phyloP scores from a whole-genome alignment of 2,329 filamentous ascomycete genomes.

The Fusarium sp. region DNA sequence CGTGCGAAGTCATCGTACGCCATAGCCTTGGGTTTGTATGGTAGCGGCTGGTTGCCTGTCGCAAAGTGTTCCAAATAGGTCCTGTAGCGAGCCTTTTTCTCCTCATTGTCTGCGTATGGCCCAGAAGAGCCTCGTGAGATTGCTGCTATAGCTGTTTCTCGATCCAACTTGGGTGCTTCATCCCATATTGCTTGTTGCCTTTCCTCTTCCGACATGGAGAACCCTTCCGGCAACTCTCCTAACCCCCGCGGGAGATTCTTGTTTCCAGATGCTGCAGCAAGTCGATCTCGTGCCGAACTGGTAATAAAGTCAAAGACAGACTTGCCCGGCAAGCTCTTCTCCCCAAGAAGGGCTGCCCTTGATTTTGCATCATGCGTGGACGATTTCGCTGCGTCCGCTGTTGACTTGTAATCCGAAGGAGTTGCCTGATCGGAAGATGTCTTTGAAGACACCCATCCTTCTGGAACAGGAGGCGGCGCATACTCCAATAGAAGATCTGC shows the following conservation, averaged over 20 bases:
- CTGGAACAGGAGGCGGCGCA: slow-evolving; percentile 76
- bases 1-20: slow-evolving; percentile 82
- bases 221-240: slow-evolving; percentile 79
- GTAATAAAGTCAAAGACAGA: slow-evolving; percentile 96
- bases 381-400: slow-evolving; percentile 82
- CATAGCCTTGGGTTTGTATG: slow-evolving; percentile 60
- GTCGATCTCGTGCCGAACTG: slow-evolving; percentile 80
- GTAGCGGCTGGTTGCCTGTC: slow-evolving; percentile 62
- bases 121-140: slow-evolving; percentile 74
- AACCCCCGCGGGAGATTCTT: slow-evolving; percentile 82
- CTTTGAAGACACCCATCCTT: slow-evolving; percentile 80
- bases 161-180: slow-evolving; percentile 76
- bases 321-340: slow-evolving; percentile 84
- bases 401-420: slow-evolving; percentile 69
- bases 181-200: slow-evolving; percentile 71
- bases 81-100: slow-evolving; percentile 85
- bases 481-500: slow-evolving; percentile 60
- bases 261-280: slow-evolving; percentile 83
- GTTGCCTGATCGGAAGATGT: slow-evolving; percentile 34
- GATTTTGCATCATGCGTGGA: slow-evolving; percentile 82
- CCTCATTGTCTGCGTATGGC: slow-evolving; percentile 87
- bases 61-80: slow-evolving; percentile 85
- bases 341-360: slow-evolving; percentile 85
- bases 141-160: slow-evolving; percentile 77
- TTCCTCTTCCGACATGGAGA: slow-evolving; percentile 74